Percentiles rank a stretch among this genome's conserved stretches.
These are phyloP conservation scores for Sphaerulina populicola DNA, from an alignment of 2,329 filamentous ascomycete genomes.

Conservation along the genomic window DNA sequence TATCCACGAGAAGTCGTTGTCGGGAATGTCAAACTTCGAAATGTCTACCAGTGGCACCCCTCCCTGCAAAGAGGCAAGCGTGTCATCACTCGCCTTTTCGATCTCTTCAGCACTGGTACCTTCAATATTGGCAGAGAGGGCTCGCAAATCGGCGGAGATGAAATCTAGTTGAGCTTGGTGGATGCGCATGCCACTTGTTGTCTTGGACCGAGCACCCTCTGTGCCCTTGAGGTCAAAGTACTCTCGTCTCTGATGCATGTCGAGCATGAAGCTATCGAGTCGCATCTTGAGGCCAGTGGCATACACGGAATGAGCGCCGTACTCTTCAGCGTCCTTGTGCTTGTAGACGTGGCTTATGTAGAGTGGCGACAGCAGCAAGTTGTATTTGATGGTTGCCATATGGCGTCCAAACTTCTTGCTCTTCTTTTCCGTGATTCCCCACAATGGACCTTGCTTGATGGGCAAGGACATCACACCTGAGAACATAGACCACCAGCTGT, in stretches of 20 bases:
- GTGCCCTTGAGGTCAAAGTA: constrained; percentile 74
- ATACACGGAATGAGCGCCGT: constrained; percentile 66
- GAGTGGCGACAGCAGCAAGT: constrained; percentile 78
- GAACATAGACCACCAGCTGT: constrained; percentile 95
- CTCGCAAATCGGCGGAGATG: constrained; percentile 81
- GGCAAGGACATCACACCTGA: constrained; percentile 90
- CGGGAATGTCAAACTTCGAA: constrained; percentile 87
- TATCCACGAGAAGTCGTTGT: constrained; percentile 92
- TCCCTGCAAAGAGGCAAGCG: constrained; percentile 49
- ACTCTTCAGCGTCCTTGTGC: constrained; percentile 89
- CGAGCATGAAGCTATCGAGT: constrained; percentile 93
- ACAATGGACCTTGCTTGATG: constrained; percentile 82
- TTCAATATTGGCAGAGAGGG: constrained; percentile 81
- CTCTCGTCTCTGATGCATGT: constrained; percentile 87
- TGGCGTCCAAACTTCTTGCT: constrained; percentile 98
- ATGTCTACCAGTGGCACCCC: constrained; percentile 51
- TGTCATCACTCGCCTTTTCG: constrained; percentile 56
- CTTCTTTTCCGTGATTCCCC: constrained; percentile 87
- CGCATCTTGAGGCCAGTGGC: constrained; percentile 95
- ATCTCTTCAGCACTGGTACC: constrained; percentile 71
- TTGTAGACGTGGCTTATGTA: constrained; percentile 98
- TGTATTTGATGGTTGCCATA: constrained; percentile 98
- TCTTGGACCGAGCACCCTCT: constrained; percentile 59
- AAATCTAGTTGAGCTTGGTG: constrained; percentile 91
- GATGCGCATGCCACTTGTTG: constrained; percentile 89